Base-by-base conservation (phyloP, 2,329 filamentous ascomycete species). In the Aspergillus puulaauensis region DNA sequence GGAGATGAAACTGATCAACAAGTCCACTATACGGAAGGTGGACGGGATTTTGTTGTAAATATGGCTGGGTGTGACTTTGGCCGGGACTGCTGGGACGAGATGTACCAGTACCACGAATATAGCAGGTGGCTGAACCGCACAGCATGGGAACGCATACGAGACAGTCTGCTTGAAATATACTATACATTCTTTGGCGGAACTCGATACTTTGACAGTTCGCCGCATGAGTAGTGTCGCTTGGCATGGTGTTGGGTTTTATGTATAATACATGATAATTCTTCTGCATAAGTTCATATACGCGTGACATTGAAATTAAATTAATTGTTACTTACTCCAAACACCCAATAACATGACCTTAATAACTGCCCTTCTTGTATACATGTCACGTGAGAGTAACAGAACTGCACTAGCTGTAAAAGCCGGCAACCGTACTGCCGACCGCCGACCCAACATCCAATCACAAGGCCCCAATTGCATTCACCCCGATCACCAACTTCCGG, bases 31-130 rank as follows among this genome's bases (percentile, higher is more conserved):
- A 83, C 90, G 65, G 82, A 95, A 74, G 82, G 85, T 43, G 92
- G 96, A 59, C 86, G 91, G 27, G 95, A 99, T 74, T 97, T 99
- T 70, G 67, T 98, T 47, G 93, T 99, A 68, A 99, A 97, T 75
- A 98, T 99, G 93, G 95, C 95, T 6, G 95, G 95, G 4, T 99
- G 95, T 73, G 90, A 96, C 75, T 98, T 91, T 89, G 93, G 93
- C 4, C 86, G 95, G 50, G 93, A 99, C 77, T 99, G 95, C 75
- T 98, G 93, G 93, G 89, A 88, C 39, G 95, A 99, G 77, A 97
- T 99, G 87, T 96, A 96, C 78, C 89, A 90, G 73, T 99, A 92
- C 79, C 90, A 93, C 52, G 88, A 96, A 74, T 83, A 96, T 70
- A 96, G 91, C 79, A 93, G 96, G 74, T 88, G 87, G 75, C 83